Evolutionary conservation across 1,284 basidiomycete genomes (phyloP).

Genomic region (Cerioporus squamosus): DNA sequence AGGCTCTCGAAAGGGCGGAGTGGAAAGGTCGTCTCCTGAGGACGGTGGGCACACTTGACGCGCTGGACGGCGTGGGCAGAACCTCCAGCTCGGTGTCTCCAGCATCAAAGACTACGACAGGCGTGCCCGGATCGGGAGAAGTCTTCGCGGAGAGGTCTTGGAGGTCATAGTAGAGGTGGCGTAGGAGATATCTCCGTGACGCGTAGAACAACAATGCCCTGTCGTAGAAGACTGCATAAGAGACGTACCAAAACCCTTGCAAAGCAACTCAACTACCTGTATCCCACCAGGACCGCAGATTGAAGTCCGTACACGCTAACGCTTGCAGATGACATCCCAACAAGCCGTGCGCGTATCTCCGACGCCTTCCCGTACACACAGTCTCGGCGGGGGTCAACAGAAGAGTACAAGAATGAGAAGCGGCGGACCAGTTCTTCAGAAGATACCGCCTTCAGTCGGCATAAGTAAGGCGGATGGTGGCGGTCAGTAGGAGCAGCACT

Average conservation of each 20-base stretch:
- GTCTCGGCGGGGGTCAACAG: too few species aligned
- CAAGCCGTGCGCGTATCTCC: too few species aligned
- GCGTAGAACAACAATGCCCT: conserved; percentile 48
- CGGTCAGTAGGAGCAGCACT: too few species aligned
- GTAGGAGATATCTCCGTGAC: conserved; percentile 58
- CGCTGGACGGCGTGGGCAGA: conserved; percentile 47
- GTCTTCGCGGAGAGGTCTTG: conserved; percentile 39
- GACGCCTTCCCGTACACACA: too few species aligned
- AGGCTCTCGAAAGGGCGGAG: conserved; percentile 53
- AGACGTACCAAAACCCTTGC: background rate
- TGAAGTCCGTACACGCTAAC: background rate
- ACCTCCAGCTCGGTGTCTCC: conserved; percentile 43
- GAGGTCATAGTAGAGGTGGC: conserved; percentile 61
- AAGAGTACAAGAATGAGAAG: too few species aligned
- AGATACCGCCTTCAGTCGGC: too few species aligned
- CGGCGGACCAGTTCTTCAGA: too few species aligned
- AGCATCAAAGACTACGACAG: conserved; percentile 20
- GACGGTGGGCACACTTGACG: conserved; percentile 29
- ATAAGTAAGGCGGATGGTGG: too few species aligned
- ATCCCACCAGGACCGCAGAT: background rate
- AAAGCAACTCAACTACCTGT: background rate
- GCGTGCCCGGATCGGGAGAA: conserved; percentile 29
- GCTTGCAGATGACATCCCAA: background rate
- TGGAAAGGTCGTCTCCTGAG: conserved; percentile 45
- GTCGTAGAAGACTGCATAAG: background rate